Evolutionary conservation across 2,329 filamentous ascomycete species (phyloP).

Genomic region (Zalaria sp.): DNA sequence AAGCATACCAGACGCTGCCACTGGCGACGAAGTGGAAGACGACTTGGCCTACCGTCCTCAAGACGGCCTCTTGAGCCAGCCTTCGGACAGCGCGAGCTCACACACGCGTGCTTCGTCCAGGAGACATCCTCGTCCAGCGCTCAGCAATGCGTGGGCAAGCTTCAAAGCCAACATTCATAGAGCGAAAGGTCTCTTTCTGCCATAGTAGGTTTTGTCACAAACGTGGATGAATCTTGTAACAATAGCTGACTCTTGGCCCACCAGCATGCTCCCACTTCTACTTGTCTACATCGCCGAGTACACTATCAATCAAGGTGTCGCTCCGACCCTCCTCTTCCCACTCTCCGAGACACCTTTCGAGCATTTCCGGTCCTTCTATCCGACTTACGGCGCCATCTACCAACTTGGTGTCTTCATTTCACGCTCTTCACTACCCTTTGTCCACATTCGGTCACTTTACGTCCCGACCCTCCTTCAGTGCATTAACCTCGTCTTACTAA

Average conservation of each 20-base stretch:
- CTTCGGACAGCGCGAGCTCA: neutral
- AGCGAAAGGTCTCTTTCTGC: constrained; percentile 55
- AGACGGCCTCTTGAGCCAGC: constrained; percentile 3
- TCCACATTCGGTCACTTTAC: constrained; percentile 71
- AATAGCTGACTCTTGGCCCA: neutral
- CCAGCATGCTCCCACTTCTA: constrained; percentile 73
- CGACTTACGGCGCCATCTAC: constrained; percentile 88
- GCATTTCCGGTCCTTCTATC: constrained; percentile 79
- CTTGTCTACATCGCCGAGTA: constrained; percentile 95
- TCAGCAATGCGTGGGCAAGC: constrained; percentile 1
- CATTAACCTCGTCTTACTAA: constrained; percentile 59
- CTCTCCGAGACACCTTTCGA: constrained; percentile 61
- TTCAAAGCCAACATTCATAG: constrained; percentile 39
- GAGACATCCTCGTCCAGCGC: neutral
- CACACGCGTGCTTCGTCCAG: neutral
- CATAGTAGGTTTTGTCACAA: constrained; percentile 36
- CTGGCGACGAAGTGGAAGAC: constrained; percentile 23
- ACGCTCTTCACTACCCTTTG: constrained; percentile 75
- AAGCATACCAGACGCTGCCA: constrained; percentile 31
- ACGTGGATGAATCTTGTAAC: too few species aligned
- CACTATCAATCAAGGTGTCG: constrained; percentile 89
- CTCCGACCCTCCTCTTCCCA: constrained; percentile 80
- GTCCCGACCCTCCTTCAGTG: constrained; percentile 70
- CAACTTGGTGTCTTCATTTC: constrained; percentile 93
- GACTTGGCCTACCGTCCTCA: constrained; percentile 11